Evolutionary conservation across 768 basidiomycete genomes (phyloP).

Genomic region (Dentipellis sp.): DNA sequence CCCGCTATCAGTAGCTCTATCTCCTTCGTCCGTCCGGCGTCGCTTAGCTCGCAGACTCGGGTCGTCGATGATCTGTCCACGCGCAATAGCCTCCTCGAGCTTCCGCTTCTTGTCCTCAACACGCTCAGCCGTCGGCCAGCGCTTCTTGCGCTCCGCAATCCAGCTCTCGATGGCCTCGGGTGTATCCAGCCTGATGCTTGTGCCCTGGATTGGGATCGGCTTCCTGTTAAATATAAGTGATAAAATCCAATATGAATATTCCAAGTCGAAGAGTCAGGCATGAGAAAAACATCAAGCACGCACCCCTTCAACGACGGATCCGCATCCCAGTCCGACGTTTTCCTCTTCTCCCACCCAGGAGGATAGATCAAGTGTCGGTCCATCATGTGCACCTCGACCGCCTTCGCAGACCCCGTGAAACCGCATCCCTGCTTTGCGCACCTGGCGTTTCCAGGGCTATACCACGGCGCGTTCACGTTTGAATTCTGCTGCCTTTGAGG

Average conservation of each 20-base stretch:
- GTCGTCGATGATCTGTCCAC: slow-evolving; percentile 61
- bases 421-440: slow-evolving; percentile 58
- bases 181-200: slow-evolving; percentile 64
- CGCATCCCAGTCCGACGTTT: slow-evolving; percentile 64
- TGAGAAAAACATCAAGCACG: slow-evolving; percentile 12
- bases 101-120: slow-evolving; percentile 79
- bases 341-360: slow-evolving; percentile 53
- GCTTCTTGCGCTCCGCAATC: slow-evolving; percentile 81
- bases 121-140: slow-evolving; percentile 67
- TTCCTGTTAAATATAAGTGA: slow-evolving; percentile 35
- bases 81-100: slow-evolving; percentile 66
- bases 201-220: slow-evolving; percentile 69
- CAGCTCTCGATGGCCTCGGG: slow-evolving; percentile 78
- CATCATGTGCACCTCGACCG: slow-evolving; percentile 79
- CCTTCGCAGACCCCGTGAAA: slow-evolving; percentile 61
- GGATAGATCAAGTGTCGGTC: slow-evolving; percentile 84
- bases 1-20: slow-evolving; percentile 1
- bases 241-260: no score
- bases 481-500: not conserved
- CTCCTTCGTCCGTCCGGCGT: slow-evolving; percentile 29
- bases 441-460: slow-evolving; percentile 48
- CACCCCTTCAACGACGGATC: slow-evolving; percentile 78
- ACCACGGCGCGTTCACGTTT: slow-evolving; percentile 30
- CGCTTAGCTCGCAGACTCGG: slow-evolving; percentile 33
- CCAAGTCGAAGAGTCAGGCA: not conserved